Evolutionary conservation across 306 rosid species (phyloP).

Genomic region (Cicer pinnatifidum): DNA sequence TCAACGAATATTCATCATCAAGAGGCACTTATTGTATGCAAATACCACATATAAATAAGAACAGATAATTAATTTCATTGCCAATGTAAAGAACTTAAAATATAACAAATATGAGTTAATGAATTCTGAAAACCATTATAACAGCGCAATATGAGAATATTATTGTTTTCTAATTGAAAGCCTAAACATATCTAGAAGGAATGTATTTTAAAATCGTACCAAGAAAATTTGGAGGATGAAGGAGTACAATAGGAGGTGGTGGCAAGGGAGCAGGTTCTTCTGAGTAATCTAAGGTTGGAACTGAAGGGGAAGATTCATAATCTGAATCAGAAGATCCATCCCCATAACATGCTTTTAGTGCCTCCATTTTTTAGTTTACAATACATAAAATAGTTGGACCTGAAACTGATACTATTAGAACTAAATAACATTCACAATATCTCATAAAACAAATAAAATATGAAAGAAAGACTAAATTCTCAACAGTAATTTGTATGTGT

Average conservation of each 20-base stretch:
- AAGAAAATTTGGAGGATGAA: constrained; percentile 54
- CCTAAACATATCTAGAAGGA: constrained; percentile 26
- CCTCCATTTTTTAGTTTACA: constrained; percentile 60
- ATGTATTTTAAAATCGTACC: constrained; percentile 50
- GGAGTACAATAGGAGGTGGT: constrained; percentile 75
- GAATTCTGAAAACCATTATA: constrained; percentile 20
- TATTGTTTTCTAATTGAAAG: not conserved
- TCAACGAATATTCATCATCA: constrained; percentile 45
- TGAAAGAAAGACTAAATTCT: constrained; percentile 25
- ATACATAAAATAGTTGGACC: not conserved
- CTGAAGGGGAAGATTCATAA: constrained; percentile 51
- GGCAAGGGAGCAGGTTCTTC: constrained; percentile 50
- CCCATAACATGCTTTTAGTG: constrained; percentile 71
- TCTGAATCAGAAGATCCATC: constrained; percentile 69
- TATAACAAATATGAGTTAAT: not conserved
- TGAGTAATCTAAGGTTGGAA: constrained; percentile 29
- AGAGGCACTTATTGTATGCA: not conserved
- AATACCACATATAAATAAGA: constrained; percentile 11
- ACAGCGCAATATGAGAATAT: not conserved
- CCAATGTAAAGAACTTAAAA: constrained; percentile 20
- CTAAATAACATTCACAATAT: constrained; percentile 11
- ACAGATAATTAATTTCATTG: not conserved
- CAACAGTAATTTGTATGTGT: not conserved
- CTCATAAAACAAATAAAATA: constrained; percentile 27
- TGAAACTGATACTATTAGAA: constrained; percentile 22